A percentile compares a stretch with the other conserved stretches of the same genome.
phyloP scores from a whole-genome alignment of 345 rosid species.

The Lepidium didymum region DNA sequence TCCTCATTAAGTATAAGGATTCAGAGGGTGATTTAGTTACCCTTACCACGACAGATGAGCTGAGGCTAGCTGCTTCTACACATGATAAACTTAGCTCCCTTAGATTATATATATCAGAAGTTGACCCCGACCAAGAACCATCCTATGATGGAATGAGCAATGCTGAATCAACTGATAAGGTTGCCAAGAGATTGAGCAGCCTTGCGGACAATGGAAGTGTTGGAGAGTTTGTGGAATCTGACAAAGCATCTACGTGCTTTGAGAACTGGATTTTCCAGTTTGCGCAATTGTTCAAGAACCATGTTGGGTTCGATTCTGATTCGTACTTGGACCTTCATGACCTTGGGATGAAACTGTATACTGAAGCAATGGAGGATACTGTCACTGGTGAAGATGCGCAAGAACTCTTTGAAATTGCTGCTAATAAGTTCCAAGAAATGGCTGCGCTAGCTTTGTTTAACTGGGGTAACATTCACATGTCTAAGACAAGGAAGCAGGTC shows the following conservation, averaged over 20 bases:
- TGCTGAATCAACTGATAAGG: conserved; percentile 29
- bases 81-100: conserved; percentile 50
- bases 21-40: conserved; percentile 92
- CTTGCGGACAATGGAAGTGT: conserved; percentile 42
- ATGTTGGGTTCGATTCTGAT: conserved; percentile 96
- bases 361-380: conserved; percentile 91
- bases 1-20: conserved; percentile 80
- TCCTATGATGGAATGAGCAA: conserved; percentile 48
- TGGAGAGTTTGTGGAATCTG: conserved; percentile 31
- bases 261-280: conserved; percentile 93
- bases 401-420: conserved; percentile 72
- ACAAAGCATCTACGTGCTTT: conserved; percentile 34
- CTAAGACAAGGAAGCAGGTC: conserved; percentile 72
- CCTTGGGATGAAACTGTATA: conserved; percentile 83
- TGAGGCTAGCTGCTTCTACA: conserved; percentile 59
- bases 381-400: conserved; percentile 85
- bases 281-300: conserved; percentile 85
- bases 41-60: conserved; percentile 76
- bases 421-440: conserved; percentile 97
- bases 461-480: conserved; percentile 97
- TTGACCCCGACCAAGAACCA: conserved; percentile 77
- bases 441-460: conserved; percentile 86
- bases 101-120: conserved; percentile 71
- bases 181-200: conserved; percentile 26
- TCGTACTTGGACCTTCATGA: conserved; percentile 89